A percentile compares a stretch with the other conserved stretches of the same genome.
phyloP scores from a whole-genome alignment of 768 basidiomycete species.

The Saitozyma sp. region DNA sequence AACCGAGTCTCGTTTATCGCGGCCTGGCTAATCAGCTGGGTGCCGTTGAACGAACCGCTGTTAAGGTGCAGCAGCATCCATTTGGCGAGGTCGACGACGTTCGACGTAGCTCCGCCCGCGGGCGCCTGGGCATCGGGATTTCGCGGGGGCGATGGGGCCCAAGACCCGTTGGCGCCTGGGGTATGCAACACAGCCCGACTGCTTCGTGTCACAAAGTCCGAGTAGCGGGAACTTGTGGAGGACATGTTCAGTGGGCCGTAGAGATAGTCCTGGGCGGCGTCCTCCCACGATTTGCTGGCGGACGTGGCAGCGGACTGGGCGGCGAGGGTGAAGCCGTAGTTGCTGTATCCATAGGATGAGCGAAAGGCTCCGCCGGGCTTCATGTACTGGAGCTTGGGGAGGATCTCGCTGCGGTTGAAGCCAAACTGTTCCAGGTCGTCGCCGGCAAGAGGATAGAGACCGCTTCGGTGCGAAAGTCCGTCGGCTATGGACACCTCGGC shows the following conservation, averaged over 20 bases:
- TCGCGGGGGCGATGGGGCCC: not conserved
- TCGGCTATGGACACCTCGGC: not conserved
- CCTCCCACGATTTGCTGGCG: not conserved
- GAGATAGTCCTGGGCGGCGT: not conserved
- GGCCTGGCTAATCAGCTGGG: not conserved
- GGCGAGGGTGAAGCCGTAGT: not conserved
- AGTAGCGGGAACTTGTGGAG: not conserved
- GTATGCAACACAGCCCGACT: not conserved
- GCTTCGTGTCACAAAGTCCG: not conserved
- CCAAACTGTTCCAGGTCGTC: conserved; percentile 1
- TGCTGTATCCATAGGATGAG: not conserved
- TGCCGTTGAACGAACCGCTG: not conserved
- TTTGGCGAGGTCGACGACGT: not conserved
- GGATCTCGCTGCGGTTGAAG: not conserved
- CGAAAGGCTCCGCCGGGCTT: not conserved
- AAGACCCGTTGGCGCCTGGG: not conserved
- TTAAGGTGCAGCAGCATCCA: not conserved
- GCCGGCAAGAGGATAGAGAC: not conserved
- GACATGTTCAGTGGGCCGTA: not conserved
- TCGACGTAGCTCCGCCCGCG: conserved; percentile 1
- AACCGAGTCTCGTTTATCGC: not conserved
- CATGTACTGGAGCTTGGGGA: not conserved
- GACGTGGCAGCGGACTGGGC: conserved; percentile 1
- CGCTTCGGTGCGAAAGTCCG: not conserved
- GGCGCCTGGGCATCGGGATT: conserved; percentile 1